Conservation (phyloP, 208 protist genomes). For the Acanthamoeba castellanii region DNA sequence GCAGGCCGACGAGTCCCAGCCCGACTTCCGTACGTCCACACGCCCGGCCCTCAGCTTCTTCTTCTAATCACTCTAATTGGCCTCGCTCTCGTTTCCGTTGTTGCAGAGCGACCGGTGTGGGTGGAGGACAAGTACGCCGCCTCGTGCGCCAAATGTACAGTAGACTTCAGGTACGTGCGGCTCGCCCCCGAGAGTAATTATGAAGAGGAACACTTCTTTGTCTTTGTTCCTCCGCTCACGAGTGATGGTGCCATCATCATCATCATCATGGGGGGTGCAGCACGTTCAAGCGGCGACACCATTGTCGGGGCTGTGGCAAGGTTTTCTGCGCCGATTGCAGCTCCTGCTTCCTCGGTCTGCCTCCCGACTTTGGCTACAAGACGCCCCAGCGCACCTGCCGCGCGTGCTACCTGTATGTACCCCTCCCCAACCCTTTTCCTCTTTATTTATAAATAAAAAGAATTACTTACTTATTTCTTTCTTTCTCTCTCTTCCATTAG, state of each 20-base stretch:
- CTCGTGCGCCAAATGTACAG: constrained; percentile 19
- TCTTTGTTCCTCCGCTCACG: no score
- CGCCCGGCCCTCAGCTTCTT: background rate
- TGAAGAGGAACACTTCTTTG: no score
- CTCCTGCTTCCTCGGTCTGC: background rate
- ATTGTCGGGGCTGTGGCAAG: constrained; percentile 39
- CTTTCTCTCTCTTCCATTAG: no score
- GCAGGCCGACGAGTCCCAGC: background rate
- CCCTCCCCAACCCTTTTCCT: no score
- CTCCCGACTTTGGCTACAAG: background rate
- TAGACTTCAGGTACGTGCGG: constrained; percentile 10
- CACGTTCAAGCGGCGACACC: constrained; percentile 58
- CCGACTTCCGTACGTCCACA: background rate
- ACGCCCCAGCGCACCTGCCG: constrained; percentile 12
- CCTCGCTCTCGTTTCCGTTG: background rate
- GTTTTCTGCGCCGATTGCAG: constrained; percentile 45
- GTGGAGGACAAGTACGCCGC: constrained; percentile 58
- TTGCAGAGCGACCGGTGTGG: constrained; percentile 35
- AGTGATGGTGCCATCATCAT: no score
- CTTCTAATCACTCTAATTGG: background rate
- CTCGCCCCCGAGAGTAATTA: no score
- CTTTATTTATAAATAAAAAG: no score
- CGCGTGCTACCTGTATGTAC: background rate
- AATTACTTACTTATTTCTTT: no score
- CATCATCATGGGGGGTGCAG: background rate